Base-by-base conservation (phyloP, 1,139 yeast species). In the Geotrichum bryndzae region DNA sequence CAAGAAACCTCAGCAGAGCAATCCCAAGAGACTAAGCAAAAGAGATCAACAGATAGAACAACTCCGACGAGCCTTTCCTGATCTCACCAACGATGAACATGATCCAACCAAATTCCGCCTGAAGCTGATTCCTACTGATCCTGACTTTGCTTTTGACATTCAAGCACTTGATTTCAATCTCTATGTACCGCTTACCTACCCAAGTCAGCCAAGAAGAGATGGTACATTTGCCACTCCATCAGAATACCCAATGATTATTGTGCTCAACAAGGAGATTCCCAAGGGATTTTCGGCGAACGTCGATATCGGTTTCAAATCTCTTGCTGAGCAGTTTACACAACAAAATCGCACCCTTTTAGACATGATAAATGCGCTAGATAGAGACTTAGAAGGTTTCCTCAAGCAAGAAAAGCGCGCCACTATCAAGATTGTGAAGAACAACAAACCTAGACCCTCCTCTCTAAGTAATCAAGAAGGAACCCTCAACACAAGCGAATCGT, bases 71-170 rank as follows among this genome's bases (percentile, higher is more conserved):
- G 64, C 58, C 10, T 61, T 55, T 45, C 61, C 63, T 2, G 22
- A 51, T 18, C 15, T 60, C 7, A 27, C 22, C 7, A 25, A 33
- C 11, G 61, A 59, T 23, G 60, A 55, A 11, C 38, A 54, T 41
- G 61, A 57, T 46, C 56, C 54, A 2, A 58, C 63, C 7, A 52
- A 64, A 13, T 69, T 64, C 56, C 53, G 61, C 4, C 51, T 76
- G 7, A 53, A 68, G 15, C 53, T 81, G 58, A 66, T 68, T 25
- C 92, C 94, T 0, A 79, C 87, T 0, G 94, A 87, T 70, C 92
- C 92, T 0, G 89, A 87, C 52, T 88, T 88, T 69, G 88, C 92
- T 0, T 87, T 80, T 69, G 90, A 85, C 63, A 72, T 88, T 38
- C 80, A 79, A 8, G 68, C 71, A 23, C 76, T 88, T 61, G 78